A percentile compares a stretch with the other conserved stretches of the same genome.
These are phyloP conservation scores for Solioccasus polychromus DNA, from an alignment of 768 basidiomycete species.

Conservation along the genomic window DNA sequence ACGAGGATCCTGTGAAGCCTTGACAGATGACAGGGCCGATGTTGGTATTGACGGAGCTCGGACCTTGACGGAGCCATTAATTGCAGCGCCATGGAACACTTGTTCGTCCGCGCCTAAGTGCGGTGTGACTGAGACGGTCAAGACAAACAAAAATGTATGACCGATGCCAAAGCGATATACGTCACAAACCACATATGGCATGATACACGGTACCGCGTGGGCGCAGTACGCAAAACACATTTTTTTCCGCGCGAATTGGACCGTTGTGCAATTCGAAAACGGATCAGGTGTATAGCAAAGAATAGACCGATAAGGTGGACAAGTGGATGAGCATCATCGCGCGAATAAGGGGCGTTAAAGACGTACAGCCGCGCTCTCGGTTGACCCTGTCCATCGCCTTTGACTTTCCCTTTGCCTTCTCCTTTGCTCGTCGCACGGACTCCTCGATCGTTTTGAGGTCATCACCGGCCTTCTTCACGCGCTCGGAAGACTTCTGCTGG, in stretches of 20 bases:
- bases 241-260: slow-evolving; percentile 11
- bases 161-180: slow-evolving; percentile 16
- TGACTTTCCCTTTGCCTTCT: slow-evolving; percentile 71
- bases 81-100: slow-evolving; percentile 28
- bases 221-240: not conserved
- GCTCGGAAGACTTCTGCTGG: slow-evolving; percentile 53
- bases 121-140: slow-evolving; percentile 41
- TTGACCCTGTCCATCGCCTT: slow-evolving; percentile 69
- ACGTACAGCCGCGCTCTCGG: slow-evolving; percentile 76
- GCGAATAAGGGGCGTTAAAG: slow-evolving; percentile 15
- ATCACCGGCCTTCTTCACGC: slow-evolving; percentile 71
- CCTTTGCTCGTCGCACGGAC: slow-evolving; percentile 72
- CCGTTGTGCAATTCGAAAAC: slow-evolving; percentile 8
- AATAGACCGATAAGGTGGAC: slow-evolving; percentile 16
- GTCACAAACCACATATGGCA: slow-evolving; percentile 3
- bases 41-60: slow-evolving; percentile 47
- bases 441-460: slow-evolving; percentile 74
- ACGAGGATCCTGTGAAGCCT: slow-evolving; percentile 62
- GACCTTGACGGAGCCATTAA: slow-evolving; percentile 40
- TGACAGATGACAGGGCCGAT: slow-evolving; percentile 46
- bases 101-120: slow-evolving; percentile 49
- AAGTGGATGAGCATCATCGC: slow-evolving; percentile 12
- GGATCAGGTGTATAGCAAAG: slow-evolving; percentile 1
- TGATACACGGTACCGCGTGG: not conserved
- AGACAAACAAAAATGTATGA: slow-evolving; percentile 3